Percentiles rank a stretch among this genome's conserved stretches.
Evolutionary conservation across 2,329 filamentous ascomycete genomes (phyloP).

Genomic region (Plectosphaerella plurivora): DNA sequence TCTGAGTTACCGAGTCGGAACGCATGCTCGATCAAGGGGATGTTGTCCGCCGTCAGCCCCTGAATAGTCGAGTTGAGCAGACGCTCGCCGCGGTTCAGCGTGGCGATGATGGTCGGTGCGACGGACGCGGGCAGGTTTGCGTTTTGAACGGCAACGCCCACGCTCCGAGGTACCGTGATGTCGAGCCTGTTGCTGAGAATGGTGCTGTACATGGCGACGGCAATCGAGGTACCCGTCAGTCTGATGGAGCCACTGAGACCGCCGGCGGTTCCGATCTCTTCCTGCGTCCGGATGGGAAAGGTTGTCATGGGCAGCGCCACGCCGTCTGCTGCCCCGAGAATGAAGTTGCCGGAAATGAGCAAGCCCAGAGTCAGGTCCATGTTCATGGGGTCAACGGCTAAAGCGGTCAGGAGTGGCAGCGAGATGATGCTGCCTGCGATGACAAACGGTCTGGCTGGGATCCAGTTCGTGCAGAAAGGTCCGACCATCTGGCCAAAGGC

Average conservation of each 20-base stretch:
- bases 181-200: constrained; percentile 26
- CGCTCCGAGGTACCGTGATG: constrained; percentile 21
- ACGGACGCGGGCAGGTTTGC: constrained; percentile 30
- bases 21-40: constrained; percentile 20
- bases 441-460: neutral
- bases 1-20: constrained; percentile 26
- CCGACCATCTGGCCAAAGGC: neutral
- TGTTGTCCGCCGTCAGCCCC: constrained; percentile 23
- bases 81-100: constrained; percentile 11
- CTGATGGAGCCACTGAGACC: constrained; percentile 30
- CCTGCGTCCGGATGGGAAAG: constrained; percentile 14
- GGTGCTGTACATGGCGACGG: constrained; percentile 26
- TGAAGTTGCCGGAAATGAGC: neutral
- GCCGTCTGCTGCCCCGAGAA: neutral
- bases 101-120: constrained; percentile 26
- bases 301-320: neutral
- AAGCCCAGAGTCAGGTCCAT: neutral
- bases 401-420: neutral
- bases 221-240: constrained; percentile 26
- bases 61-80: constrained; percentile 16
- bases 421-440: neutral
- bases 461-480: neutral
- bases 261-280: constrained; percentile 26
- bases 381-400: neutral
- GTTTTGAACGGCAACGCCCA: constrained; percentile 24